phyloP scores from a whole-genome alignment of 352 stramenopile species.

The Phytophthora aleatoria region DNA sequence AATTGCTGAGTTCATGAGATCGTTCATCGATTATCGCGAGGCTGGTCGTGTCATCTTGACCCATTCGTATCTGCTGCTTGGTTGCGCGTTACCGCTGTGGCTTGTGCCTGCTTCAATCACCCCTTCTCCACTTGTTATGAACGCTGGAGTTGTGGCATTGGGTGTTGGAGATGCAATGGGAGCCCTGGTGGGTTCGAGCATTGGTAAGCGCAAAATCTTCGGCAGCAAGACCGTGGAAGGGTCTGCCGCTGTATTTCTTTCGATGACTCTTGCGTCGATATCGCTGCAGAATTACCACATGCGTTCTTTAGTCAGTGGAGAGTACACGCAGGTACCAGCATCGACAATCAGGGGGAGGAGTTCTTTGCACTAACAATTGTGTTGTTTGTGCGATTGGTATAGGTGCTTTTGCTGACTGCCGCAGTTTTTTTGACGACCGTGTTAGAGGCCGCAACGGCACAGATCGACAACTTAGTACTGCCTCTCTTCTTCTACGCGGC shows the following conservation, averaged over 20 bases:
- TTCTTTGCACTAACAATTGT: background rate
- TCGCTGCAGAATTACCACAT: slow-evolving; percentile 51
- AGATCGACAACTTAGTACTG: slow-evolving; percentile 88
- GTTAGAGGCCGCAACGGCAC: slow-evolving; percentile 68
- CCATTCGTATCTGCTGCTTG: slow-evolving; percentile 80
- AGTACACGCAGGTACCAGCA: slow-evolving; percentile 41
- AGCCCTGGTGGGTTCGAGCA: slow-evolving; percentile 58
- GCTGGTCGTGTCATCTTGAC: slow-evolving; percentile 70
- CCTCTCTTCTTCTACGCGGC: slow-evolving; percentile 68
- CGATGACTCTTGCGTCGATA: slow-evolving; percentile 58
- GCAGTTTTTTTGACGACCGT: slow-evolving; percentile 60
- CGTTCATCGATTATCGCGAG: slow-evolving; percentile 82
- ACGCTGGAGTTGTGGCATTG: slow-evolving; percentile 72
- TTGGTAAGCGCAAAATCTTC: slow-evolving; percentile 55
- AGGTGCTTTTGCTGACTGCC: slow-evolving; percentile 16
- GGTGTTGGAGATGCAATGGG: slow-evolving; percentile 83
- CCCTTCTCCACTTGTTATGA: slow-evolving; percentile 41
- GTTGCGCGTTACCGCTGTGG: slow-evolving; percentile 78
- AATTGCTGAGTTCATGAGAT: slow-evolving; percentile 66
- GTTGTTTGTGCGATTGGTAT: slow-evolving; percentile 5
- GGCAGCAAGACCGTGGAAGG: slow-evolving; percentile 73
- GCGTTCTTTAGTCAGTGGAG: slow-evolving; percentile 20
- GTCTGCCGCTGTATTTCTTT: slow-evolving; percentile 60
- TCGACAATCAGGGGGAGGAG: background rate
- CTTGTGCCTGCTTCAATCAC: slow-evolving; percentile 31